Evolutionary conservation across 2,329 filamentous ascomycete genomes (phyloP), one percentile per base, ranked within the genome.

Genomic region (Cladosporium sphaerospermum): DNA sequence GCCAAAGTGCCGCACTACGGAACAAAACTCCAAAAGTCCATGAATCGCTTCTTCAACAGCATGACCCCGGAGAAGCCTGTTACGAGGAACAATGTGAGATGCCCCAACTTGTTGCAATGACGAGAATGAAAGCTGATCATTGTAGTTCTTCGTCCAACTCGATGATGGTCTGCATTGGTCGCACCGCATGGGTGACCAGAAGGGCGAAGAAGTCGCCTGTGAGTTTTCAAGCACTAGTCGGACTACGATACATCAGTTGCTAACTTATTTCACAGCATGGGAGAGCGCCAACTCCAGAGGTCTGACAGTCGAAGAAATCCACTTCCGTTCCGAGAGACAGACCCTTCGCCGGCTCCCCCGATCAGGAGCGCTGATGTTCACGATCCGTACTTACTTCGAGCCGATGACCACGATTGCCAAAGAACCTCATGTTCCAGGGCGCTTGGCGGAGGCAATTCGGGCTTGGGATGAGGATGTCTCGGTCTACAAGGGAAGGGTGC

Each of bases 11-110:
- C 48, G 3, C 48, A 51, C 32, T 51, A 51, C 9, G 48, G 48
- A 11, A 18, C 48, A 3, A 51, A 51, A 18, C 48, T 51, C 11
- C 48, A 51, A 16, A 51, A 51, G 19, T 44, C 48, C 13, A 51
- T 51, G 48, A 51, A 51, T 18, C 48, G 48, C 9, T 51, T 51
- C 48, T 51, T 51, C 40, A 51, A 51, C 18, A 37, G 31, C 31
- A 43, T 51, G 40, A 44, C 48, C 6, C 48, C 48, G 11, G 48
- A 44, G 13, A 51, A 51, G 18, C 48, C 48, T 31, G 48, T 51
- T 32, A 51, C 40, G 7, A 36, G 48, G 31, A 51, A 51, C 33
- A 51, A 51, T 37, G 47, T 50, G 23, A 28, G 47, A 5, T 16
- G 28, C 16, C 19, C 8, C 9, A 41, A 10, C 4, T 42, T 42